A percentile compares a stretch with the other conserved stretches of the same genome.
These are phyloP conservation scores for Anethum foeniculum DNA, from an alignment of 140 eudicot genomes.

Conservation along the genomic window DNA sequence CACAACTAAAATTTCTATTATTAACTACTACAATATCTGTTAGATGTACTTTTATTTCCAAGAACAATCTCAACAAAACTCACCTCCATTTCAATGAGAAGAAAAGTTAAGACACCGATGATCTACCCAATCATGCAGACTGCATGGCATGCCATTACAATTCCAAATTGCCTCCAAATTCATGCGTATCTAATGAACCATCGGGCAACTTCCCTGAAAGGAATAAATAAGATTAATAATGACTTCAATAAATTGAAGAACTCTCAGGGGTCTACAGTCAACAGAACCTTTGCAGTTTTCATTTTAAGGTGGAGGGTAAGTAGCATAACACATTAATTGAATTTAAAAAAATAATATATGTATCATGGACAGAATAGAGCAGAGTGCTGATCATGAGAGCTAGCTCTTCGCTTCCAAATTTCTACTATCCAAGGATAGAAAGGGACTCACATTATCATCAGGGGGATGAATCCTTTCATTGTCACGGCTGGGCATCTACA, in stretches of 20 bases:
- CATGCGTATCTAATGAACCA: not conserved
- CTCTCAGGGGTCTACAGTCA: not conserved
- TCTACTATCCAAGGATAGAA: not conserved
- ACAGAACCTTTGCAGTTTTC: not conserved
- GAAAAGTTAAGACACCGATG: not conserved
- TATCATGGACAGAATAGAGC: not conserved
- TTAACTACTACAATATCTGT: not conserved
- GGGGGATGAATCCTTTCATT: slow-evolving; percentile 8
- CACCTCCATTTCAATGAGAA: not conserved
- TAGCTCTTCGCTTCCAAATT: not conserved
- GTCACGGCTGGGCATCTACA: not conserved
- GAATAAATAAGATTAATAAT: not conserved
- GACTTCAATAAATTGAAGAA: not conserved
- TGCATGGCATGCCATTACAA: slow-evolving; percentile 3
- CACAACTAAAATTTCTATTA: not conserved
- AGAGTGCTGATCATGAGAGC: not conserved
- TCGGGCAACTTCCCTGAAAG: not conserved
- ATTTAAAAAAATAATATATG: not conserved
- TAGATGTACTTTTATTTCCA: not conserved
- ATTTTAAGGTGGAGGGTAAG: not conserved
- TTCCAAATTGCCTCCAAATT: not conserved
- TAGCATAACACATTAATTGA: not conserved
- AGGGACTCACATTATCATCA: not conserved
- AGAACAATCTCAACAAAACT: not conserved
- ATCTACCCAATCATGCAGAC: slow-evolving; percentile 1